Evolutionary conservation across 2,329 filamentous ascomycete species (phyloP).

Genomic region (Exophiala xenobiotica): DNA sequence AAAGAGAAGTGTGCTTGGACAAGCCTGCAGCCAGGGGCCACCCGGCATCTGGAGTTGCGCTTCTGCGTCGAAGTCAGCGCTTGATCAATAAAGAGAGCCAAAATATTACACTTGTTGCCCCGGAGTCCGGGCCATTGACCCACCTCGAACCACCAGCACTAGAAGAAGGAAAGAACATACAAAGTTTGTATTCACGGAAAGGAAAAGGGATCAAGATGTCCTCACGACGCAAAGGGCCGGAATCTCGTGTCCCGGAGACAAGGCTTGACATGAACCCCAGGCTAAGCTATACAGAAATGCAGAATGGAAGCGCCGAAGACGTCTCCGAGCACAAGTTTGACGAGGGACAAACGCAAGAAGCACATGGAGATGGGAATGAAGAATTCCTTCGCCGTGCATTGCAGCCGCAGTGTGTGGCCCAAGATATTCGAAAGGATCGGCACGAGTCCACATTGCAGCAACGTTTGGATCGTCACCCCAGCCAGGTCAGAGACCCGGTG

Average conservation of each 20-base stretch:
- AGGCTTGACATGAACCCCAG: too few species aligned
- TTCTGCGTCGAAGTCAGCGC: conserved; percentile 20
- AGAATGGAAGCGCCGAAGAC: too few species aligned
- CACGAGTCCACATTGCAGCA: too few species aligned
- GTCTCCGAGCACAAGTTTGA: too few species aligned
- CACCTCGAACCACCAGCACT: neutral
- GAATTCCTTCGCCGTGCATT: too few species aligned
- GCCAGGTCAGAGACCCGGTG: neutral
- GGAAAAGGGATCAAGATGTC: neutral
- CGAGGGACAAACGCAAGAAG: too few species aligned
- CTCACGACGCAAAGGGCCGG: neutral
- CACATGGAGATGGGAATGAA: too few species aligned
- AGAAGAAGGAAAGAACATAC: neutral
- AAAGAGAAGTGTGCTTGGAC: neutral
- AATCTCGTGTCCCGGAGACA: neutral
- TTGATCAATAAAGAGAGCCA: conserved; percentile 5
- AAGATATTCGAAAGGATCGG: too few species aligned
- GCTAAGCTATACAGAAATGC: too few species aligned
- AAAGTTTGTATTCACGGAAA: neutral
- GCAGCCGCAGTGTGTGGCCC: too few species aligned
- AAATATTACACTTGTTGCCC: neutral
- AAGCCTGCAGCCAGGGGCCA: neutral
- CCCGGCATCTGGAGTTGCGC: neutral
- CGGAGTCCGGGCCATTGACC: too few species aligned
- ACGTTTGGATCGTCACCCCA: too few species aligned